Evolutionary conservation across 2,329 filamentous ascomycete species (phyloP).

Genomic region (Ophiocordyceps sinensis): DNA sequence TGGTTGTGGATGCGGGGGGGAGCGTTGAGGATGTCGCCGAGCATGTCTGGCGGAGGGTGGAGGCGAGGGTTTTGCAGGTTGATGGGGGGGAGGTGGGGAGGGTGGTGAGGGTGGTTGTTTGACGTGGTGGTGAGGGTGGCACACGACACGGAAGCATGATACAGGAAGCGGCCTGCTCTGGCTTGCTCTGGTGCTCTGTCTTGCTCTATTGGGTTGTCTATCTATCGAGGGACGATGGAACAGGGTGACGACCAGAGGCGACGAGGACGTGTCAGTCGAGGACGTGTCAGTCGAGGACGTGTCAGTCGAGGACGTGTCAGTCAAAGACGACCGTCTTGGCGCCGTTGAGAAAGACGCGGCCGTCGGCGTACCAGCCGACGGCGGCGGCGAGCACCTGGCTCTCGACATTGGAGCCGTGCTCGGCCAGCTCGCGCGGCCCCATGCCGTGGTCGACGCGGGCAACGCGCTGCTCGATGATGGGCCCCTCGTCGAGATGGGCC

Average conservation of each 20-base stretch:
- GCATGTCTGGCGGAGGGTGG: slow-evolving; percentile 38
- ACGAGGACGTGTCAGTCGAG: too few relatives aligned
- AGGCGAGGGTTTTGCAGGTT: slow-evolving; percentile 30
- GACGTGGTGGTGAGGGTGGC: slow-evolving; percentile 5
- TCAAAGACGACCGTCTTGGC: slow-evolving; percentile 66
- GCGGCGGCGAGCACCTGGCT: slow-evolving; percentile 69
- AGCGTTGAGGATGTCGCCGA: slow-evolving; percentile 42
- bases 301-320: too few relatives aligned
- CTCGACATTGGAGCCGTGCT: slow-evolving; percentile 73
- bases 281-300: too few relatives aligned
- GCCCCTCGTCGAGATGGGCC: slow-evolving; percentile 70
- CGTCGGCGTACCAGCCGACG: slow-evolving; percentile 73
- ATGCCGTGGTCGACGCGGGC: slow-evolving; percentile 63
- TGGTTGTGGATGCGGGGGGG: slow-evolving; percentile 38
- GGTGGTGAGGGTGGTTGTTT: slow-evolving; percentile 26
- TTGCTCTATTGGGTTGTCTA: too few relatives aligned
- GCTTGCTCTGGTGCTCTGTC: too few relatives aligned
- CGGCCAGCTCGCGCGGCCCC: slow-evolving; percentile 60
- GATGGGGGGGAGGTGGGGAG: slow-evolving; percentile 33
- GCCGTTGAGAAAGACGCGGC: slow-evolving; percentile 63
- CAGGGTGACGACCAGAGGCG: too few relatives aligned
- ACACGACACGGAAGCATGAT: neutral
- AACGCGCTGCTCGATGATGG: slow-evolving; percentile 77
- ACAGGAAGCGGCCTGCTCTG: too few relatives aligned
- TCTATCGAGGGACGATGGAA: too few relatives aligned